Evolutionary conservation across 768 basidiomycete species (phyloP).

Genomic region (Scleroderma bovista): DNA sequence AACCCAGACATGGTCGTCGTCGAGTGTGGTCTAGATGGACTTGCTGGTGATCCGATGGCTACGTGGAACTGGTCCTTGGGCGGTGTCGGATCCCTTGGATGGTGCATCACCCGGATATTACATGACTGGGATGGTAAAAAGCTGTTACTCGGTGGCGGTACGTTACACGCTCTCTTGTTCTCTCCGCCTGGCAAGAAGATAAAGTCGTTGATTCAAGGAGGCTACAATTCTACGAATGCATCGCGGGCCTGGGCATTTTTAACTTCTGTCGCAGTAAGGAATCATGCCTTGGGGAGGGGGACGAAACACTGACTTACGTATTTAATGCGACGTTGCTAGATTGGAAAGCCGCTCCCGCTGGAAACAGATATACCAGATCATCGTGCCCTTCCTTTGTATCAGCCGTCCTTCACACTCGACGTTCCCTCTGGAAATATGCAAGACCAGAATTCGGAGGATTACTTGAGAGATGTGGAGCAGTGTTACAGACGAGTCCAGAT

Average conservation of each 20-base stretch:
- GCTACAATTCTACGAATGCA: conserved; percentile 78
- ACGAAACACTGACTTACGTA: background rate
- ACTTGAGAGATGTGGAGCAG: conserved; percentile 41
- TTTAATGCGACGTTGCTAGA: conserved; percentile 31
- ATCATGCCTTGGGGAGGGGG: background rate
- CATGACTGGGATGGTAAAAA: conserved; percentile 55
- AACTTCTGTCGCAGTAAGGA: conserved; percentile 67
- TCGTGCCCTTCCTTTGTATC: conserved; percentile 62
- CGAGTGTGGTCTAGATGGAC: conserved; percentile 84
- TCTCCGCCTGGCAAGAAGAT: background rate
- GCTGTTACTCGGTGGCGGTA: conserved; percentile 74
- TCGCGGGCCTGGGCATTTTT: conserved; percentile 85
- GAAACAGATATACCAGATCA: conserved; percentile 77
- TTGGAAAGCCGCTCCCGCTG: conserved; percentile 45
- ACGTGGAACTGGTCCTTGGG: conserved; percentile 69
- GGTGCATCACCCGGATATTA: conserved; percentile 53
- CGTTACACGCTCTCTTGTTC: conserved; percentile 5
- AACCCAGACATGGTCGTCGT: conserved; percentile 74
- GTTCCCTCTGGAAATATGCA: conserved; percentile 66
- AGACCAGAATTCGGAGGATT: conserved; percentile 64
- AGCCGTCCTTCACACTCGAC: conserved; percentile 77
- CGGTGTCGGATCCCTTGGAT: conserved; percentile 57
- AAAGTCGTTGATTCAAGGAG: conserved; percentile 45
- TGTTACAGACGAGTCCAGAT: conserved; percentile 33
- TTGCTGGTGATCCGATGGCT: conserved; percentile 78